Base-by-base conservation (phyloP, 2,329 filamentous ascomycete species). In the Ophiostoma triangulosporum region DNA sequence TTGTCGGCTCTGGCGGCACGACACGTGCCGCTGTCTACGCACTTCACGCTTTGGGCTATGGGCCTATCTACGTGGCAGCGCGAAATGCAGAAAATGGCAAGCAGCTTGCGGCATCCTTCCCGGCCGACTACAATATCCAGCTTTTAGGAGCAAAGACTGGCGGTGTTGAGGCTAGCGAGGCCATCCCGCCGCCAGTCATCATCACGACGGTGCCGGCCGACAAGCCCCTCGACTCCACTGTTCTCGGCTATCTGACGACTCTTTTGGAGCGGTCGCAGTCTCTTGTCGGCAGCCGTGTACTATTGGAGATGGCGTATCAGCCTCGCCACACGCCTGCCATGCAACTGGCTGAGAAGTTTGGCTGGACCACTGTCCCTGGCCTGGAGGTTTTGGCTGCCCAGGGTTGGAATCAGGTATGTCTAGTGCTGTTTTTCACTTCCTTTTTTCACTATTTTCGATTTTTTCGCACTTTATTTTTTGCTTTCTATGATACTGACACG, bases 241-340 rank as follows among this genome's bases (percentile, higher is more conserved):
- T 95, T 68, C 75, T 77, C 22, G 79, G 83, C 60, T 73, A 86
- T 1, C 69, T 96, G 9, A 68, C 70, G 5, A 68, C 73, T 15
- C 62, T 81, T 32, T 64, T 81, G n/a, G 69, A 71, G 55, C 67
- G 66, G 24, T 65, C 60, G 58, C 46, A 35, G 29, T 29, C 53
- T 9, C 12, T 65, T 62, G 57, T 62, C 53, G 61, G 64, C 63
- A 69, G 68, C 26, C 76, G 78, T 20, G 78, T 93, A 12, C 69
- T 97, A 57, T 70, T 97, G 3, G 93, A 98, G 68, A 95, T 98
- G 90, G 91, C 93, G 2, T 98, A 98, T 68, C 94, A 91, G 68
- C 93, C 93, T 20, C 73, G 78, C 0, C 77, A 86, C 51, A 98
- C 93, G 4, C 79, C 84, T 7, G 69, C 95, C 60, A 96, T 97